phyloP scores from a whole-genome alignment of 2,329 filamentous ascomycete species.

The Orbilia blumenaviensis region DNA sequence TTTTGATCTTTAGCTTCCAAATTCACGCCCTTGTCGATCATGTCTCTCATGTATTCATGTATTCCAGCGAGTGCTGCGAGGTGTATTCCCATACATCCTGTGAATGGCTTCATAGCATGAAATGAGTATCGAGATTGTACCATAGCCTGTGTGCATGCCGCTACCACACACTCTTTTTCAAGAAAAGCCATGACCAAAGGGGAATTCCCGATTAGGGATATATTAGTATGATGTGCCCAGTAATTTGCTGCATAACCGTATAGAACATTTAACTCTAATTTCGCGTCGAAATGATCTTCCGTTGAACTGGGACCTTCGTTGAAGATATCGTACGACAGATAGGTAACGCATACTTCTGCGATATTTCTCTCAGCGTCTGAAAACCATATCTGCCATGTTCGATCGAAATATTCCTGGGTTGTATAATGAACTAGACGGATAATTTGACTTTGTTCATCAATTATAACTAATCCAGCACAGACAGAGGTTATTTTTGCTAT shows the following conservation, averaged over 20 bases:
- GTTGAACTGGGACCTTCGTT: background rate
- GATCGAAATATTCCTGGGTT: slow-evolving; percentile 58
- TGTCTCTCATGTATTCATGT: background rate
- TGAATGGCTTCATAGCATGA: background rate
- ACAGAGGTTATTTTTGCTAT: slow-evolving; percentile 6
- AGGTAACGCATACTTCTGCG: background rate
- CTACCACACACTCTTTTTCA: background rate
- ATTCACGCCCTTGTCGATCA: background rate
- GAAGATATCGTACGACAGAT: slow-evolving; percentile 6
- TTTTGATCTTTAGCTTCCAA: background rate
- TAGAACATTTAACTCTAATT: background rate
- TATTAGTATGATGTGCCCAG: background rate
- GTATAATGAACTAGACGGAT: slow-evolving; percentile 59
- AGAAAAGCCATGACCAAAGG: background rate
- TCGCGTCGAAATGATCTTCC: background rate
- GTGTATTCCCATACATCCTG: background rate
- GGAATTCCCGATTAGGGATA: background rate
- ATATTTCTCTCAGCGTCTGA: background rate
- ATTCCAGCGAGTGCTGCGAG: background rate
- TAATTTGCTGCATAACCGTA: slow-evolving; percentile 2
- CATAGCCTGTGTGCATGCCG: background rate
- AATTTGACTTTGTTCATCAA: slow-evolving; percentile 57
- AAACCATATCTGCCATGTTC: background rate
- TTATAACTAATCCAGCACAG: slow-evolving; percentile 58
- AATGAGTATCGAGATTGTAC: background rate